phyloP scores from a whole-genome alignment of 2,329 filamentous ascomycete species.

The Falciphora oryzae region DNA sequence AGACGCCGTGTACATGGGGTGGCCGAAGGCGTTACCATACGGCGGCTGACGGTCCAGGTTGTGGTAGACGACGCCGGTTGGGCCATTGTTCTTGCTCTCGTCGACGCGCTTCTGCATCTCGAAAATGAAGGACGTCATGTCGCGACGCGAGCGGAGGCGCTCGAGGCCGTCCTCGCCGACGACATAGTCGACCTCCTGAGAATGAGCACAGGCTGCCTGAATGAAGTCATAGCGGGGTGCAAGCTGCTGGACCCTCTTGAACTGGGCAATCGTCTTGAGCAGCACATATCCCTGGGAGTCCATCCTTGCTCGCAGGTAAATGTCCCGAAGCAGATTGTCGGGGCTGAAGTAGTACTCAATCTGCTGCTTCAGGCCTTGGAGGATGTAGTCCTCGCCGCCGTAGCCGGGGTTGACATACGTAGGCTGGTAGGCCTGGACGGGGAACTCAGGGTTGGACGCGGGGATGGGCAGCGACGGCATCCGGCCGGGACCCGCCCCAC shows the following conservation, averaged over 20 bases:
- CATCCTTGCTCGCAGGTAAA: conserved; percentile 85
- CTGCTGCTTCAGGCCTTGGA: conserved; percentile 40
- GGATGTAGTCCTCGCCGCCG: conserved; percentile 14
- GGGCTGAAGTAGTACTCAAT: conserved; percentile 96
- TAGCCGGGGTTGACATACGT: conserved; percentile 14
- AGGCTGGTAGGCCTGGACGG: conserved; percentile 38
- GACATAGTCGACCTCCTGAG: conserved; percentile 67
- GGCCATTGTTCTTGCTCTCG: conserved; percentile 68
- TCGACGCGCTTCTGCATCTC: conserved; percentile 65
- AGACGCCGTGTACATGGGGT: conserved; percentile 12
- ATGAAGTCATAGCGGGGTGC: conserved; percentile 68
- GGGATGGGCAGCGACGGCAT: conserved; percentile 8
- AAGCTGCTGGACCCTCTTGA: conserved; percentile 74
- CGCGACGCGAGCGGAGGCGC: conserved; percentile 66
- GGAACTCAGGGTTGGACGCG: conserved; percentile 37
- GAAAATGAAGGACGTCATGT: conserved; percentile 77
- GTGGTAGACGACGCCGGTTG: conserved; percentile 31
- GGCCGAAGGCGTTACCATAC: conserved; percentile 23
- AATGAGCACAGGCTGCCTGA: conserved; percentile 68
- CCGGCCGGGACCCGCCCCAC: background rate
- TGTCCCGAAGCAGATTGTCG: conserved; percentile 90
- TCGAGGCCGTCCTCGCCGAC: conserved; percentile 72
- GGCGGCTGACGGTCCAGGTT: conserved; percentile 18
- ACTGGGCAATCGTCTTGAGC: conserved; percentile 72
- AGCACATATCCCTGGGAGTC: conserved; percentile 90